Base-by-base conservation (phyloP, 2,329 filamentous ascomycete genomes). In the Fusarium palustre region DNA sequence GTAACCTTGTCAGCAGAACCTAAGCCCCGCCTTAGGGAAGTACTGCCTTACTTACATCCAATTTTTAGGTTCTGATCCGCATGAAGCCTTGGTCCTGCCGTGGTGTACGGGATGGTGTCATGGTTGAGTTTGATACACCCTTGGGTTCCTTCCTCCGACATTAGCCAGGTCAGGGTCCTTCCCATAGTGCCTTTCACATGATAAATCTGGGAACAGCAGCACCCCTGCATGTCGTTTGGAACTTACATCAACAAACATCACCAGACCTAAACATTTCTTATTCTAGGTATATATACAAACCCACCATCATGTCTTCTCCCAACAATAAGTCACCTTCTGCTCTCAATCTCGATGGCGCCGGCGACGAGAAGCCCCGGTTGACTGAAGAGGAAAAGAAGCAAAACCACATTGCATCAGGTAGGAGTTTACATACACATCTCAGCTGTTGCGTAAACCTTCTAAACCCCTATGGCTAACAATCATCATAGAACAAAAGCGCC, bases 351-450 rank as follows among this genome's bases (percentile, higher is more conserved):
- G 76, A 76, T 33, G 24, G 64, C 30, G 69, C 68, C 31, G 72
- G 70, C 20, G 83, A 86, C 28, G 84, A 85, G 50, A 86, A 84
- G 77, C 82, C 82, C 41, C 83, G 84, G 36, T 77, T 86, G 33
- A 86, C 84, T 8, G 84, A 86, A 59, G 82, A 84, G 50, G 84
- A 86, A 74, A 86, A 86, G 79, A 86, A 86, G 74, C 82, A 85
- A 71, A 86, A 86, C 56, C 84, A 86, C 69, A 85, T 86, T 65
- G 83, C 83, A 53, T 86, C 84, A 81, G 49, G 76, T 63, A 5
- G n/a, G 20, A 43, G 15, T 50, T 56, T 30, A 28, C 18, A n/a
- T n/a, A 36, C 36, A 52, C 25, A 22, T 43, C 50, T 22, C 13
- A 16, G 20, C 12, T 31, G 33, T 49, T 33, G 22, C 34, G 38